Percentiles rank a stretch among this genome's conserved stretches.
phyloP scores from a whole-genome alignment of 2,329 filamentous ascomycete genomes.

The Sporothrix curviconia region DNA sequence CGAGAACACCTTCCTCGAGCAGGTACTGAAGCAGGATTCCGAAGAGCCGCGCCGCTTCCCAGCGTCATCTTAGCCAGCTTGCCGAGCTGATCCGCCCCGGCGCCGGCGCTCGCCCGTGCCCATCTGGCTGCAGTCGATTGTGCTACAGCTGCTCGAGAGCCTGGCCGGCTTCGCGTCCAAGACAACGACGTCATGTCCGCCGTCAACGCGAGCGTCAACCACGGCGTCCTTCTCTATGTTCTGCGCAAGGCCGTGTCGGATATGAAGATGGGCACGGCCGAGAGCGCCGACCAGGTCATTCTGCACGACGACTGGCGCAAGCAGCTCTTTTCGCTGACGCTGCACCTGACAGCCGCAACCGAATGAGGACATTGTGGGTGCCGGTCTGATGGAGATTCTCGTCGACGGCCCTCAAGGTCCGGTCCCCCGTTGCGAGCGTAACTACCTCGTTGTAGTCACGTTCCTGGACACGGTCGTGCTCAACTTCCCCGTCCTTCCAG shows the following conservation, averaged over 20 bases:
- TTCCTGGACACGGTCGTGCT: constrained; percentile 88
- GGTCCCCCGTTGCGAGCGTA: constrained; percentile 72
- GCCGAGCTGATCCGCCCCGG: constrained; percentile 86
- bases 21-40: constrained; percentile 76
- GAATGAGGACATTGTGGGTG: constrained; percentile 78
- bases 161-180: constrained; percentile 72
- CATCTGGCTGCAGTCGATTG: constrained; percentile 71
- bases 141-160: constrained; percentile 76
- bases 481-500: constrained; percentile 72
- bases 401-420: constrained; percentile 80
- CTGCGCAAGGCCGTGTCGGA: constrained; percentile 84
- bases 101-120: constrained; percentile 56
- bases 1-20: constrained; percentile 77
- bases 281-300: constrained; percentile 54
- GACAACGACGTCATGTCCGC: constrained; percentile 78
- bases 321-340: constrained; percentile 78
- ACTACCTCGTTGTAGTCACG: constrained; percentile 74
- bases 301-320: constrained; percentile 83
- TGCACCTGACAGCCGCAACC: constrained; percentile 70
- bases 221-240: constrained; percentile 88
- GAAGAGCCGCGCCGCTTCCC: constrained; percentile 84
- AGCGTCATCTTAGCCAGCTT: constrained; percentile 87
- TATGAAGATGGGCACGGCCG: constrained; percentile 55
- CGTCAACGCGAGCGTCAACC: constrained; percentile 92
- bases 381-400: constrained; percentile 82